Evolutionary conservation across 2,329 filamentous ascomycete genomes (phyloP), one percentile per base, ranked within the genome.

Genomic region (Aureobasidium sp.): DNA sequence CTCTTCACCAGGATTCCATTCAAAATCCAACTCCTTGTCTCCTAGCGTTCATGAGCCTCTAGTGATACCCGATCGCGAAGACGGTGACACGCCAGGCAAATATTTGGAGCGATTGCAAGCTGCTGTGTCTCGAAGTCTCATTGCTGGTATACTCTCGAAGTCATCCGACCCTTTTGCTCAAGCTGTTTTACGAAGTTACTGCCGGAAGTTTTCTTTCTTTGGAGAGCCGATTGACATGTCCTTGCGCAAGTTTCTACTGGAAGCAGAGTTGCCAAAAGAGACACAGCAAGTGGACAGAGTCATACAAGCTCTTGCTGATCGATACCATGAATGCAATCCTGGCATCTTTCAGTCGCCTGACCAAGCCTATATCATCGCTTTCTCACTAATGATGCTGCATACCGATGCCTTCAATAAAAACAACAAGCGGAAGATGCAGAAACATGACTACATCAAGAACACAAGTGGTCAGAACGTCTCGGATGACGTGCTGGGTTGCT

Each of bases 351-450:
- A 88, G 27, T 87, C 87, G 37, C 86, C 91, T 56, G 94, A 97
- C 70, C 91, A 97, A 76, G 92, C 94, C n/a, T 97, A 97, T 73
- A 96, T 97, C 70, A 93, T 97, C 66, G 91, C 93, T 17, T 99
- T 99, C 72, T 97, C 93, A 1, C 86, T 99, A 62, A 84, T 99
- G 64, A 97, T 99, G 68, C 80, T 99, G 37, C 94, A 99, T 70
- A 97, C 94, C 0, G 94, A 99, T 72, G 90, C 96, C n/a, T 97
- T 97, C 84, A 99, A 99, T 80, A 96, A 96, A 76, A 99, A 97
- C 79, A 97, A 97, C 78, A 97, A 97, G 77, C 85, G 94, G 74
- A 99, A 99, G 76, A 99, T 99, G 94, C 91, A 96, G 71, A 95
- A 96, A 72, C 78, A 83, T 0, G 94, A 97, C 70, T 99, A 99